phyloP scores from a whole-genome alignment of 2,329 filamentous ascomycete species.

The Aureobasidium sp. region DNA sequence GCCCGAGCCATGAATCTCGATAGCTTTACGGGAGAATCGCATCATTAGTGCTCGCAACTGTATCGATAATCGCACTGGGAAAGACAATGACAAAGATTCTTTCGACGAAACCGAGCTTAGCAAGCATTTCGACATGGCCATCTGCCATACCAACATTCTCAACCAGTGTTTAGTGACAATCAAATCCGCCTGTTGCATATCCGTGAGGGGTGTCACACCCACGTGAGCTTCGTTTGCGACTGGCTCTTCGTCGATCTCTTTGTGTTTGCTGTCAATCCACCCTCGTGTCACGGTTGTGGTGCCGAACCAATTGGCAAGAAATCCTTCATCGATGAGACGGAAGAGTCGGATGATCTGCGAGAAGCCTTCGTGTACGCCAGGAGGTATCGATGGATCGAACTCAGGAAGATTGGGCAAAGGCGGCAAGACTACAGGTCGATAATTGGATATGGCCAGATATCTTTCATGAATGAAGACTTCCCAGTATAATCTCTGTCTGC shows the following conservation, averaged over 20 bases:
- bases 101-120: conserved; percentile 29
- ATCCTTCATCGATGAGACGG: conserved; percentile 36
- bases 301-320: conserved; percentile 37
- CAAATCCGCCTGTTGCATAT: conserved; percentile 43
- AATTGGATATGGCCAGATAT: conserved; percentile 46
- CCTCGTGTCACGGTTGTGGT: conserved; percentile 27
- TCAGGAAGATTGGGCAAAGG: conserved; percentile 33
- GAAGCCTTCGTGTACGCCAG: conserved; percentile 35
- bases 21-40: conserved; percentile 36
- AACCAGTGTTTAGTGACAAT: conserved; percentile 44
- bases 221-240: conserved; percentile 14
- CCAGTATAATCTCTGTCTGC: conserved; percentile 47
- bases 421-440: conserved; percentile 36
- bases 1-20: conserved; percentile 48
- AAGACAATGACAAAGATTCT: conserved; percentile 32
- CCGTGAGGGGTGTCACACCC: conserved; percentile 22
- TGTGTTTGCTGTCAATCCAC: conserved; percentile 41
- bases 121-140: conserved; percentile 41
- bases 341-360: conserved; percentile 40
- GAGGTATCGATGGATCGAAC: conserved; percentile 32
- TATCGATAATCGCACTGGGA: conserved; percentile 38
- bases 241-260: conserved; percentile 34
- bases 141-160: conserved; percentile 41
- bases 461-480: conserved; percentile 50
- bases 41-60: conserved; percentile 37